Evolutionary conservation across 164 flowering plant genomes (phyloP), one percentile per base, ranked within the genome.

Genomic region (Stephania cephalantha): DNA sequence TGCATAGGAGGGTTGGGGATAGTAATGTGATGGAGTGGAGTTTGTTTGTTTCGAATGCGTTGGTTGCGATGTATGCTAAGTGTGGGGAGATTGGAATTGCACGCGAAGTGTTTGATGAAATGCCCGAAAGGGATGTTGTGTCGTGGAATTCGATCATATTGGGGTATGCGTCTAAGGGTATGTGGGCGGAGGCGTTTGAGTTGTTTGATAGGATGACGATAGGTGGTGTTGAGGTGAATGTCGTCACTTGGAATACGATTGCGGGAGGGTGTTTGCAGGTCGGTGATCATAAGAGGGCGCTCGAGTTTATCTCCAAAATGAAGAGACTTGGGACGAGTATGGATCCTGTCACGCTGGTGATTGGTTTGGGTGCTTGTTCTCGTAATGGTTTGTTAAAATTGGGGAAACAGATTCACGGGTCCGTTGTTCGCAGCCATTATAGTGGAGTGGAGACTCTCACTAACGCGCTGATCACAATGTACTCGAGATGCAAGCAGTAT

Each of bases 381-480:
- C 87, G 85, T 65, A 29, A 78, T 65, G 85, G 86, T 71, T 73
- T 69, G 10, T 35, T 83, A 58, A 83, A 79, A 48, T 65, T 77
- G 77, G 93, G 90, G 13, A 85, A 79, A 74, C 87, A 83, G 77
- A 79, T 90, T 71, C 93, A 88, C 79, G 83, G 87, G 31, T 82
- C 30, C 35, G 85, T 85, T 9, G 70, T 89, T 66, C 88, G 89
- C 12, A 50, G 72, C 68, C 71, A 48, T 76, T 77, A 8, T 73
- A 78, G 78, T 73, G 53, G 22, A 31, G 53, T 48, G n/a, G 83
- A 85, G 12, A 85, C 77, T 68, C 81, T 90, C 15, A 77, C 68
- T 55, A 88, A 86, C 78, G 81, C 91, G 0, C 50, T 90, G 68
- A 86, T 88, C 70, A 86, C 90, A 8, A 88, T 90, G 93, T 88